These are phyloP conservation scores for Cucurbita maxima DNA, from an alignment of 306 rosid species.

Conservation along the genomic window DNA sequence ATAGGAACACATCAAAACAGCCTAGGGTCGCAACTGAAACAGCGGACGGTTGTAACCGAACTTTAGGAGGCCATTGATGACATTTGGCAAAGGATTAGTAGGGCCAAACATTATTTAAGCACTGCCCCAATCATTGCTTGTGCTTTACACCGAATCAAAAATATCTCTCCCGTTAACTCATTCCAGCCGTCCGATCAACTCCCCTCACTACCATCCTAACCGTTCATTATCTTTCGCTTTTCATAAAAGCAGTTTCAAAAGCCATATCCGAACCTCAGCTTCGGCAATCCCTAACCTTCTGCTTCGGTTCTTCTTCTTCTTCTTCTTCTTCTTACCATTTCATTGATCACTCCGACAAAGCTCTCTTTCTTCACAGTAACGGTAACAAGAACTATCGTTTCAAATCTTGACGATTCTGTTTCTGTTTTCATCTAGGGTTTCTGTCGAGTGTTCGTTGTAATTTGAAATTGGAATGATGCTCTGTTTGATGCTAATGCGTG, in stretches of 20 bases:
- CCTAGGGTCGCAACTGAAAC: no score
- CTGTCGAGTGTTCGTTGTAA: background rate
- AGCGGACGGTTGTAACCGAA: no score
- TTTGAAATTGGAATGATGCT: background rate
- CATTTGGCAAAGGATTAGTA: background rate
- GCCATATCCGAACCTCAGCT: slow-evolving; percentile 14
- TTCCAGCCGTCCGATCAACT: background rate
- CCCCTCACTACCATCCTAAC: background rate
- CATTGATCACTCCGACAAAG: background rate
- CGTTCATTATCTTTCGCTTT: background rate
- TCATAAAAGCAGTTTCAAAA: no score
- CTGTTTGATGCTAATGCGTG: background rate
- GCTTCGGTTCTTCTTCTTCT: background rate
- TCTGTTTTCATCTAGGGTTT: background rate
- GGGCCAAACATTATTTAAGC: background rate
- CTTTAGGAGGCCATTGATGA: no score
- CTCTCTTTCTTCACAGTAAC: background rate
- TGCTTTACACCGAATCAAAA: background rate
- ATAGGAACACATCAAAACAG: no score
- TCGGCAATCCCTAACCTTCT: slow-evolving; percentile 4
- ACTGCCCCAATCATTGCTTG: background rate
- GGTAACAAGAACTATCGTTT: background rate
- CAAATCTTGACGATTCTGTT: background rate
- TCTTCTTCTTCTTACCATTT: background rate
- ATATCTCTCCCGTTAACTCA: background rate